Evolutionary conservation across 2,329 filamentous ascomycete genomes (phyloP), one percentile per base, ranked within the genome.

Genomic region (Uncinocarpus reesii): DNA sequence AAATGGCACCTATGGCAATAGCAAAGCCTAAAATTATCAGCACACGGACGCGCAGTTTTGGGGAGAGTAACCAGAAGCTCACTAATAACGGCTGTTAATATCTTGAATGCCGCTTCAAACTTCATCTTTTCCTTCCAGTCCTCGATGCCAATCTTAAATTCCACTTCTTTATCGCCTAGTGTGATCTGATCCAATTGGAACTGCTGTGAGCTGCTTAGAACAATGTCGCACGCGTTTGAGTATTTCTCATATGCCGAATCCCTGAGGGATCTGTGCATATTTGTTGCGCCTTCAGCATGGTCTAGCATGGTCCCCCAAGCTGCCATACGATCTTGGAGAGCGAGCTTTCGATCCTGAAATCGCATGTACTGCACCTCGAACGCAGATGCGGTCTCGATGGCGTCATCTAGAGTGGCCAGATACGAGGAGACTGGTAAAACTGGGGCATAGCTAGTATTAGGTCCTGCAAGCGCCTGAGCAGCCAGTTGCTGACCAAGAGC

Each of bases 261-360:
- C 29, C 42, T 32, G 4, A 44, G 42, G 7, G 18, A 13, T 8
- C 13, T 23, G 13, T 26, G 28, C 42, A 38, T 35, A 7, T 26
- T 11, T 20, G 7, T 18, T 18, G n/a, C 42, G 7, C n/a, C 18
- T 11, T 16, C 16, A 29, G 42, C 21, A 15, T 46, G 42, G 6
- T 46, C 26, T 16, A 46, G 16, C 42, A 46, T 46, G 5, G 32
- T 36, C 8, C 16, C 29, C 28, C 28, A 37, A n/a, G 42, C 42
- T 4, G 26, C 26, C 23, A 36, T 26, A 8, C 29, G 28, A 15
- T 32, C 31, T 20, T 46, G 18, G 6, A 46, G 20, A 3, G 26
- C 6, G 7, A 6, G 5, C 24, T 21, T 28, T 26, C 29, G 28
- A 26, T 46, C 42, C 18, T 46, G 42, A 18, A 46, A 46, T 7